Conservation (phyloP, 179 eudicot genomes). For the Gypsophila paniculata region DNA sequence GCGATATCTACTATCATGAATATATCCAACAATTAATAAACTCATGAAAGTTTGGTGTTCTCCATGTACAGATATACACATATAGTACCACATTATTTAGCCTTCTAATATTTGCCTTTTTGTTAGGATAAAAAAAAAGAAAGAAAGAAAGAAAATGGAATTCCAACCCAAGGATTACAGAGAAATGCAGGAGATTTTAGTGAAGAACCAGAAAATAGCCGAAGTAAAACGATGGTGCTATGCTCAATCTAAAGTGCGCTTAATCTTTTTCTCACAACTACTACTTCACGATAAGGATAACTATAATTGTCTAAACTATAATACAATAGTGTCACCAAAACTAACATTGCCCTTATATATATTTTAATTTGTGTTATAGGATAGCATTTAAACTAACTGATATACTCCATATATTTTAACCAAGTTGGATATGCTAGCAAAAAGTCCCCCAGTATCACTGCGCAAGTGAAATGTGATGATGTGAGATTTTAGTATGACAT, state of each 20-base stretch:
- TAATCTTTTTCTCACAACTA: neutral
- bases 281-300: neutral
- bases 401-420: neutral
- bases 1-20: too few relatives aligned
- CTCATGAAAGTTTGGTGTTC: too few relatives aligned
- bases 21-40: too few relatives aligned
- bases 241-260: neutral
- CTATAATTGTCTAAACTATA: neutral
- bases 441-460: neutral
- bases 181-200: slow-evolving; percentile 4
- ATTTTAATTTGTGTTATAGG: too few relatives aligned
- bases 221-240: neutral
- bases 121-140: too few relatives aligned
- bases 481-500: slow-evolving; percentile 4
- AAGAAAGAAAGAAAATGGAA: too few relatives aligned
- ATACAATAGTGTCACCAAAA: neutral
- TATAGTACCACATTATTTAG: too few relatives aligned
- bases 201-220: neutral
- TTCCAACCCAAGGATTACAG: too few relatives aligned
- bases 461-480: neutral
- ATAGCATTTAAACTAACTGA: slow-evolving; percentile 7
- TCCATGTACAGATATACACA: too few relatives aligned
- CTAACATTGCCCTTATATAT: too few relatives aligned
- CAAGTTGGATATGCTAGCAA: neutral
- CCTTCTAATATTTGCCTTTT: too few relatives aligned